A percentile compares a stretch with the other conserved stretches of the same genome.
Evolutionary conservation across 805 yeast genomes (phyloP).

Genomic region (Lachancea cidri): DNA sequence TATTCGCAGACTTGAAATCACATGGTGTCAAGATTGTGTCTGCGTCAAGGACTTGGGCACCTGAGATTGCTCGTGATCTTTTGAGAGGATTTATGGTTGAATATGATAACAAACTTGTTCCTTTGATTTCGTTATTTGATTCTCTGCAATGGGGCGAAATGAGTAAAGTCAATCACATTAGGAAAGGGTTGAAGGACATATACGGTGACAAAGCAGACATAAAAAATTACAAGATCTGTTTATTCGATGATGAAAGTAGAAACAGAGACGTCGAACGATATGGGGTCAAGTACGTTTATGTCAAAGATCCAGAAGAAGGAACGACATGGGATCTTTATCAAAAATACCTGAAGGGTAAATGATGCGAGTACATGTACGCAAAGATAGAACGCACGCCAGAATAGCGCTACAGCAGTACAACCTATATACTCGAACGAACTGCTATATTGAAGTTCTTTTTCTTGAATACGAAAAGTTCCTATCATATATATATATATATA

Average conservation of each 20-base stretch:
- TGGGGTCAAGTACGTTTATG: constrained; percentile 66
- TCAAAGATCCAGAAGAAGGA: constrained; percentile 52
- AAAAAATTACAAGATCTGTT: constrained; percentile 36
- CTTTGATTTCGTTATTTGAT: constrained; percentile 40
- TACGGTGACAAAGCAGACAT: constrained; percentile 45
- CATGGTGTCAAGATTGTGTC: constrained; percentile 51
- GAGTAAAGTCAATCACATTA: constrained; percentile 48
- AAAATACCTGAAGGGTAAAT: constrained; percentile 29
- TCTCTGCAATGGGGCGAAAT: constrained; percentile 67
- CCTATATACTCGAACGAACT: not conserved
- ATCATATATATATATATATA: too few relatives aligned
- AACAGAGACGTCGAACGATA: constrained; percentile 68
- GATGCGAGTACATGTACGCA: not conserved
- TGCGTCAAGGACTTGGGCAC: constrained; percentile 78
- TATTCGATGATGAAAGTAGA: constrained; percentile 77
- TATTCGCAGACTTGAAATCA: constrained; percentile 47
- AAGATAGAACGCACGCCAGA: not conserved
- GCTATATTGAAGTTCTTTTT: too few relatives aligned
- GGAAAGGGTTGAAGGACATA: constrained; percentile 51
- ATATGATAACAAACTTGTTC: constrained; percentile 30
- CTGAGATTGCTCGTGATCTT: constrained; percentile 66
- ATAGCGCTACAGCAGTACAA: not conserved
- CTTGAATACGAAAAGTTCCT: too few relatives aligned
- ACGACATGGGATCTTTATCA: constrained; percentile 52
- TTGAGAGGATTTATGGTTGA: constrained; percentile 49